Conservation (phyloP, 1,284 basidiomycete species). For the Golubevia sp. region DNA sequence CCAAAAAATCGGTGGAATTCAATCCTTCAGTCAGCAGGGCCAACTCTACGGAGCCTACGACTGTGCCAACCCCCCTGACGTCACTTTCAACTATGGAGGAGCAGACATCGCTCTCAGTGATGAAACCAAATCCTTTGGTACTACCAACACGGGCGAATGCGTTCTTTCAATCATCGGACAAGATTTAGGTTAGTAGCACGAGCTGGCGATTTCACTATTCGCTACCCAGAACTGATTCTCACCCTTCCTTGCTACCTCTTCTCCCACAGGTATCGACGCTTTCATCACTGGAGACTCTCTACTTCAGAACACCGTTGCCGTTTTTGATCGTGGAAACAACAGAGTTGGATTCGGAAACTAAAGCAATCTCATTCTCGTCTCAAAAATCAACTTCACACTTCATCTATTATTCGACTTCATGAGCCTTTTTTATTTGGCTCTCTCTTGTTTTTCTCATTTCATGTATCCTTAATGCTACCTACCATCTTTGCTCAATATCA, state of each 20-base stretch:
- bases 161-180: conserved; percentile 20
- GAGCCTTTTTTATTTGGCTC: too few relatives aligned
- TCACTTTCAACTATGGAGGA: conserved; percentile 42
- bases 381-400: too few relatives aligned
- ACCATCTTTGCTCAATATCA: too few relatives aligned
- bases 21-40: conserved; percentile 27
- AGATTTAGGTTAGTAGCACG: not conserved
- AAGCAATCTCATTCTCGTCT: too few relatives aligned
- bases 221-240: not conserved
- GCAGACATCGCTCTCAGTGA: conserved; percentile 34
- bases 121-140: conserved; percentile 39
- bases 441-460: too few relatives aligned
- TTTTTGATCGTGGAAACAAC: conserved; percentile 50
- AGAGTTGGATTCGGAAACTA: conserved; percentile 51
- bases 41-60: conserved; percentile 36
- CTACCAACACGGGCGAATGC: conserved; percentile 35
- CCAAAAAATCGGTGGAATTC: conserved; percentile 26
- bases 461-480: too few relatives aligned
- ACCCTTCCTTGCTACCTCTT: conserved; percentile 17
- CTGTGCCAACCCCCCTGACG: conserved; percentile 36
- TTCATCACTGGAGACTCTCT: conserved; percentile 53
- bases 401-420: too few relatives aligned
- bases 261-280: conserved; percentile 31
- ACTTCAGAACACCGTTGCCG: conserved; percentile 34
- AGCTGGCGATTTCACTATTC: not conserved